Evolutionary conservation across 2,329 filamentous ascomycete species (phyloP), one percentile per base, ranked within the genome.

Genomic region (Fusarium phyllophilum): DNA sequence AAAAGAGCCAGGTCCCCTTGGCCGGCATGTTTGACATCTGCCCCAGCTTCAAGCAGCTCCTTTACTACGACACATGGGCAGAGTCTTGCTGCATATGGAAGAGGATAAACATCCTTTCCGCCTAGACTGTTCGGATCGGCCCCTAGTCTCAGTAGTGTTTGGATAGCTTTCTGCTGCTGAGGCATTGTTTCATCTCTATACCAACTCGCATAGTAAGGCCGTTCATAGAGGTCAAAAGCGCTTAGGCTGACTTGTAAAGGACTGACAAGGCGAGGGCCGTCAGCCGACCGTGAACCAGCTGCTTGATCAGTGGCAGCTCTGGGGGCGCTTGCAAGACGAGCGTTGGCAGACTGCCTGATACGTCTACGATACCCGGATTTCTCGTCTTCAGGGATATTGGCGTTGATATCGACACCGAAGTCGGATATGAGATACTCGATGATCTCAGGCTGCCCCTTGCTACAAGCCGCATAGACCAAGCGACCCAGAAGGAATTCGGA

Each of bases 1-100:
- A 18, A 20, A 5, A 61, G 24, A 26, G 48, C 38, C 5, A 55
- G 24, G 14, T 38, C 45, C 13, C 41, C 54, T 12, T 36, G 10
- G 2, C n/a, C 24, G 8, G 34, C 10, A 4, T 49, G n/a, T 6
- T 58, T 64, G 26, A 58, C 39, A 51, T 72, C 49, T 31, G 41
- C 62, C 13, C 67, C 63, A 26, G 58, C 70, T 26, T 61, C 62
- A 20, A 68, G 56, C 17, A 72, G 51, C 41, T 46, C 44, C 4
- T 54, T 57, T 7, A 64, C 31, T 4, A 60, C 49, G 0, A 9
- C 4, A 52, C 34, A 46, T 14, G 62, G 36, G 10, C 70, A 71
- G 13, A 57, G 3, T 1, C 29, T 39, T 1, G 36, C 55, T 7
- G 70, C 70, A 3, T 22, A 38, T 9, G 49, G 58, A 11, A 64